Percentiles rank a stretch among this genome's conserved stretches.
Evolutionary conservation across 495 filamentous ascomycete genomes (phyloP).

Genomic region (Annulohypoxylon stygium): DNA sequence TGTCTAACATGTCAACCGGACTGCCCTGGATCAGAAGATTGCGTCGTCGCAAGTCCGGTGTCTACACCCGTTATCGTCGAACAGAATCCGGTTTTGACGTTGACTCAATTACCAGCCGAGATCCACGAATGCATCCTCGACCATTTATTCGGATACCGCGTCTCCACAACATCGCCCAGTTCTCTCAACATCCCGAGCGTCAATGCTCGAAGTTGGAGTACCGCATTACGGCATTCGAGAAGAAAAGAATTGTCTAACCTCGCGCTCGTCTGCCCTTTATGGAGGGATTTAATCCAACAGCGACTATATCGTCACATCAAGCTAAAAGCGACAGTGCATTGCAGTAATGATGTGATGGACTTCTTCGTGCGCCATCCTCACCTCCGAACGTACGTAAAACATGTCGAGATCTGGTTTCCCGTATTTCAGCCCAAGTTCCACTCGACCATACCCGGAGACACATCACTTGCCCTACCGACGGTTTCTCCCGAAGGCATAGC

Average conservation of each 20-base stretch:
- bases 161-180: constrained; percentile 67
- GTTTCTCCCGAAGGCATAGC: constrained; percentile 63
- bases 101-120: constrained; percentile 73
- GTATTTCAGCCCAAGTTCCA: constrained; percentile 72
- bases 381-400: constrained; percentile 72
- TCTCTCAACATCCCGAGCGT: constrained; percentile 59
- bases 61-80: constrained; percentile 40
- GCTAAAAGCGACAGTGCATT: constrained; percentile 75
- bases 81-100: constrained; percentile 51
- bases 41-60: constrained; percentile 40
- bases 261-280: constrained; percentile 71
- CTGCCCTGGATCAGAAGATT: constrained; percentile 43
- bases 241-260: constrained; percentile 74
- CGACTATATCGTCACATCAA: constrained; percentile 80
- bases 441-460: constrained; percentile 46
- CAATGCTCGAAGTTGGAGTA: constrained; percentile 70
- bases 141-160: constrained; percentile 74
- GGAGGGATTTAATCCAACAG: constrained; percentile 74
- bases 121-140: constrained; percentile 79
- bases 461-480: constrained; percentile 60
- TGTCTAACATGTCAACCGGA: constrained; percentile 56
- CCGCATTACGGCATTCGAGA: constrained; percentile 74
- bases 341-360: constrained; percentile 63
- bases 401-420: constrained; percentile 80
- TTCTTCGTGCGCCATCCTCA: constrained; percentile 72